phyloP scores from a whole-genome alignment of 352 stramenopile genomes.

The Thalassiosira hispida region DNA sequence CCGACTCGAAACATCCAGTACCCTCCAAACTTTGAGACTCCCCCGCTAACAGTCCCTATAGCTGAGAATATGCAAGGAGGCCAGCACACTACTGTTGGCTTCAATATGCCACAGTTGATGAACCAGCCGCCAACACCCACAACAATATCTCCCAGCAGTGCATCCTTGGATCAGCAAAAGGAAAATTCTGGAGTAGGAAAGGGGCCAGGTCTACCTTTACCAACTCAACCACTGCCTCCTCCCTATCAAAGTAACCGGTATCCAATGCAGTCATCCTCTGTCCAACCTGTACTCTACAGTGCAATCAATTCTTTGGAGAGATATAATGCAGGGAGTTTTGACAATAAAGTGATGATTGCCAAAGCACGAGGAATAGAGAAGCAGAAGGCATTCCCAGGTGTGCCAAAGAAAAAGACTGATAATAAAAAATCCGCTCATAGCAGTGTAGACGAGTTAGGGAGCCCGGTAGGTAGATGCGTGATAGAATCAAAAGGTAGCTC shows the following conservation, averaged over 20 bases:
- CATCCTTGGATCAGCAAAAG: not conserved
- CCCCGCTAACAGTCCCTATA: constrained; percentile 11
- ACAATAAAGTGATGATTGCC: constrained; percentile 44
- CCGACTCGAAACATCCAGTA: constrained; percentile 8
- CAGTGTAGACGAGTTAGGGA: constrained; percentile 7
- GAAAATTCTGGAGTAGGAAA: constrained; percentile 1
- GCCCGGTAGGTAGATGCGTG: constrained; percentile 14
- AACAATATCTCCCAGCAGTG: not conserved
- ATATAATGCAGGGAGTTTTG: constrained; percentile 56
- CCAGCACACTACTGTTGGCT: not conserved
- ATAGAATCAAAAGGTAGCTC: constrained; percentile 34
- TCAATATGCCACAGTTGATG: constrained; percentile 24
- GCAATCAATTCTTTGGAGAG: constrained; percentile 72
- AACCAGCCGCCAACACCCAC: not conserved
- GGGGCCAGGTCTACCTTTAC: not conserved
- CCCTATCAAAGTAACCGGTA: constrained; percentile 11
- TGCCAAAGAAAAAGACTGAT: constrained; percentile 27
- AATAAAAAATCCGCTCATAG: not conserved
- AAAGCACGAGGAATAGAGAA: constrained; percentile 37
- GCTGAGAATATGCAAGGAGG: not conserved
- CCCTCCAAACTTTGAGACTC: constrained; percentile 12
- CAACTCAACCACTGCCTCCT: not conserved
- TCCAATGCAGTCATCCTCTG: constrained; percentile 20
- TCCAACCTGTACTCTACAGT: constrained; percentile 61
- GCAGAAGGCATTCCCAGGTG: constrained; percentile 47